Evolutionary conservation across 2,329 filamentous ascomycete species (phyloP).

Genomic region (Microsporum audouinii): DNA sequence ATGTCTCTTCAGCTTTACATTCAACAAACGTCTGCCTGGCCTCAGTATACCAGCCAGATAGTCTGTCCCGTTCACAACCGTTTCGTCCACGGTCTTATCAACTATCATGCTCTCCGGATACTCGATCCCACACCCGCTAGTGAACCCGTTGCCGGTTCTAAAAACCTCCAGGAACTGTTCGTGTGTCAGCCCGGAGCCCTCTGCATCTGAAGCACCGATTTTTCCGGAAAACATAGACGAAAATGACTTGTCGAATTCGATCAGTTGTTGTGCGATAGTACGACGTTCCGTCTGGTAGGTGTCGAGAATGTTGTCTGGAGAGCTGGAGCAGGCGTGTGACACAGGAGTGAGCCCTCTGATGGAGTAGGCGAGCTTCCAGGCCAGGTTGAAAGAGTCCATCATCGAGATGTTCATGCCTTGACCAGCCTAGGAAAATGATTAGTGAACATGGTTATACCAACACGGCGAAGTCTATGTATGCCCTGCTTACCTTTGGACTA

Average conservation of each 20-base stretch:
- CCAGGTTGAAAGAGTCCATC: conserved; percentile 41
- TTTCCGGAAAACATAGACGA: conserved; percentile 33
- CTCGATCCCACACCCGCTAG: conserved; percentile 31
- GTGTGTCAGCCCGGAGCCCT: conserved; percentile 21
- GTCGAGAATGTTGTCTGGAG: conserved; percentile 19
- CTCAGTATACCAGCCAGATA: conserved; percentile 26
- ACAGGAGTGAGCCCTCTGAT: conserved; percentile 28
- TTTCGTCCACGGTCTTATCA: conserved; percentile 13
- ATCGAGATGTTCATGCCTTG: conserved; percentile 64
- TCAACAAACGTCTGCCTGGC: conserved; percentile 26
- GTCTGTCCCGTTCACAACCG: conserved; percentile 21
- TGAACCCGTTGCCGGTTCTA: conserved; percentile 29
- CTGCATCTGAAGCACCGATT: conserved; percentile 21
- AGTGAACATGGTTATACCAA: not conserved
- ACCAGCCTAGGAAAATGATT: conserved; percentile 41
- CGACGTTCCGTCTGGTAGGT: conserved; percentile 31
- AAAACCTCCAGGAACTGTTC: conserved; percentile 29
- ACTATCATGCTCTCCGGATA: conserved; percentile 25
- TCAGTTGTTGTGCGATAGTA: conserved; percentile 28
- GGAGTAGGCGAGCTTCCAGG: conserved; percentile 31
- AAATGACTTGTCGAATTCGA: conserved; percentile 31
- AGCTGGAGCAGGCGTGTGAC: not conserved
- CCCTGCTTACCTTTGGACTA: conserved; percentile 47
- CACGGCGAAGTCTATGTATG: not conserved
- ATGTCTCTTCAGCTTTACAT: conserved; percentile 25